Percentiles rank a stretch among this genome's conserved stretches.
Conservation (phyloP, 2,329 filamentous ascomycete genomes). For the Taxawa tesnikishii region DNA sequence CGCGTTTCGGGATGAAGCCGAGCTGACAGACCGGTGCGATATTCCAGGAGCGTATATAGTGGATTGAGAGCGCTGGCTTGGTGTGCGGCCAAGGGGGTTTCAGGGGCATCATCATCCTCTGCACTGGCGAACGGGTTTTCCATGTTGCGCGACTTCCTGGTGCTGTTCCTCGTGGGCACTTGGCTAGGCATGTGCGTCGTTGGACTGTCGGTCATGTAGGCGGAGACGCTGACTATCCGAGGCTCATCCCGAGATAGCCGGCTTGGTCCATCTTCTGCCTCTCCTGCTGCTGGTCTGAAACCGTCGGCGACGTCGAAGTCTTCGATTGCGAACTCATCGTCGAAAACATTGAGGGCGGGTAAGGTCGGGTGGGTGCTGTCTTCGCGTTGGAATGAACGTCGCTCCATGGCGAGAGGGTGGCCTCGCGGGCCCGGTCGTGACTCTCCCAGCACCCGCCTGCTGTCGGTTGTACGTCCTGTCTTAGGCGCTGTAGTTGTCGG, state of each 20-base stretch:
- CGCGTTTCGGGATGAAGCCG: slow-evolving; percentile 22
- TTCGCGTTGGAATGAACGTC: slow-evolving; percentile 19
- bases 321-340: slow-evolving; percentile 33
- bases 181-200: background rate
- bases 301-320: slow-evolving; percentile 32
- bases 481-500: no score
- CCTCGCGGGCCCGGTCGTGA: slow-evolving; percentile 4
- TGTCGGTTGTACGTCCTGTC: no score
- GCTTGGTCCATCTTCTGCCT: slow-evolving; percentile 12
- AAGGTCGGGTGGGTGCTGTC: slow-evolving; percentile 12
- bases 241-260: slow-evolving; percentile 11
- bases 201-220: slow-evolving; percentile 14
- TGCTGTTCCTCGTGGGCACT: slow-evolving; percentile 15
- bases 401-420: slow-evolving; percentile 21
- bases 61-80: slow-evolving; percentile 22
- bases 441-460: slow-evolving; percentile 2
- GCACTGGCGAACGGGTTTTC: slow-evolving; percentile 22
- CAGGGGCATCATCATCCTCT: slow-evolving; percentile 16
- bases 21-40: slow-evolving; percentile 18
- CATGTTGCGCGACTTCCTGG: slow-evolving; percentile 15
- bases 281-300: slow-evolving; percentile 26
- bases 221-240: slow-evolving; percentile 18
- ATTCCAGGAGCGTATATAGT: slow-evolving; percentile 16
- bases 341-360: slow-evolving; percentile 27
- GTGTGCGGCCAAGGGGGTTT: slow-evolving; percentile 11